These are phyloP conservation scores for Leccinum incarnatum DNA, from an alignment of 768 basidiomycete species.

Conservation along the genomic window DNA sequence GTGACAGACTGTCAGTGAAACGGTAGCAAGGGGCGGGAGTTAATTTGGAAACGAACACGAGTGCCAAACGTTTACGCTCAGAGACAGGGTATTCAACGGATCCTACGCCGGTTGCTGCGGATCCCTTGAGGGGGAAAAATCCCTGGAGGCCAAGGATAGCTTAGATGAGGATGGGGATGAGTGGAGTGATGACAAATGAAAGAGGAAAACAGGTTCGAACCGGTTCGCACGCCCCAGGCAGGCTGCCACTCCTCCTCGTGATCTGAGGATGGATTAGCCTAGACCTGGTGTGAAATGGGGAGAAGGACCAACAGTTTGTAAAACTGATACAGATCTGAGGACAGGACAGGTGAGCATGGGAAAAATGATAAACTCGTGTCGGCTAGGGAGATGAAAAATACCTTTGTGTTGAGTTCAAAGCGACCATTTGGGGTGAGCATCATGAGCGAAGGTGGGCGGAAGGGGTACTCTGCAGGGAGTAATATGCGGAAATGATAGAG, in stretches of 20 bases:
- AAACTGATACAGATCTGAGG: conserved; percentile 88
- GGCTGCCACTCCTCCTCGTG: conserved; percentile 98
- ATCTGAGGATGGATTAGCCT: conserved; percentile 47
- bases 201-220: conserved; percentile 37
- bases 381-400: conserved; percentile 32
- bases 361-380: conserved; percentile 11
- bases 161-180: conserved; percentile 28
- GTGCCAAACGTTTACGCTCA: conserved; percentile 78
- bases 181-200: conserved; percentile 10
- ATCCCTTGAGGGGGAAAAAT: conserved; percentile 87
- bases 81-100: conserved; percentile 73
- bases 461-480: conserved; percentile 92
- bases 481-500: conserved; percentile 94
- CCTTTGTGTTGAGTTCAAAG: conserved; percentile 95
- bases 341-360: conserved; percentile 8
- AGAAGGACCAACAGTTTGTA: conserved; percentile 66
- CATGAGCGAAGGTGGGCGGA: conserved; percentile 94
- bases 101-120: conserved; percentile 83
- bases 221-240: conserved; percentile 96
- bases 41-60: conserved; percentile 50
- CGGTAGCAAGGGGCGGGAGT: conserved; percentile 1
- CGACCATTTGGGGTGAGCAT: conserved; percentile 96
- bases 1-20: conserved; percentile 9
- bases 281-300: conserved; percentile 24
- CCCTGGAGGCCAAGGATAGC: conserved; percentile 88